Conservation (phyloP, 2,329 filamentous ascomycete genomes). For the Tolypocladium tropicale region DNA sequence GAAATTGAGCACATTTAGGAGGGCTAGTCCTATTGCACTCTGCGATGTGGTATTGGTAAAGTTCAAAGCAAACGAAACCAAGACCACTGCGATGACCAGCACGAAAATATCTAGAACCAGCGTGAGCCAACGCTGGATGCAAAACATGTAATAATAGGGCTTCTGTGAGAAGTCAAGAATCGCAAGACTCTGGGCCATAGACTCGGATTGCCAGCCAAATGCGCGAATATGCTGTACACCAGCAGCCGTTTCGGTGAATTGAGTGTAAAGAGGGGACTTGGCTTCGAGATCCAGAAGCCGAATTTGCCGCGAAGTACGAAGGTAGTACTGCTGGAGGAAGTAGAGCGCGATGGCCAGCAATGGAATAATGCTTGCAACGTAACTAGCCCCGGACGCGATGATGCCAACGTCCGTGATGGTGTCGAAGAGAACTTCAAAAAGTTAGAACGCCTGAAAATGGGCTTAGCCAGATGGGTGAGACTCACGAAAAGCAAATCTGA, state of each 20-base stretch:
- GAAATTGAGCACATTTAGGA: slow-evolving; percentile 1
- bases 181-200: not conserved
- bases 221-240: slow-evolving; percentile 6
- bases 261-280: slow-evolving; percentile 31
- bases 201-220: slow-evolving; percentile 5
- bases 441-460: not conserved
- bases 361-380: slow-evolving; percentile 35
- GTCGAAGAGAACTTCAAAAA: not conserved
- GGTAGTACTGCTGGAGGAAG: slow-evolving; percentile 42
- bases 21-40: slow-evolving; percentile 1
- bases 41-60: not conserved
- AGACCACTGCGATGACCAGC: slow-evolving; percentile 2
- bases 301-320: slow-evolving; percentile 49
- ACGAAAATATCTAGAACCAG: slow-evolving; percentile 4
- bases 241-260: slow-evolving; percentile 5
- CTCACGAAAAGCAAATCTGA: slow-evolving; percentile 1
- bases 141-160: slow-evolving; percentile 6
- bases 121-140: slow-evolving; percentile 7
- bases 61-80: slow-evolving; percentile 3
- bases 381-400: slow-evolving; percentile 29
- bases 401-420: slow-evolving; percentile 12
- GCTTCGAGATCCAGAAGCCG: slow-evolving; percentile 49
- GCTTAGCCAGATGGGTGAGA: not conserved
- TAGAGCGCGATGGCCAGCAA: slow-evolving; percentile 28
- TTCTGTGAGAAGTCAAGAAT: slow-evolving; percentile 6